phyloP scores from a whole-genome alignment of 2,329 filamentous ascomycete genomes.

The Juglanconis juglandina region DNA sequence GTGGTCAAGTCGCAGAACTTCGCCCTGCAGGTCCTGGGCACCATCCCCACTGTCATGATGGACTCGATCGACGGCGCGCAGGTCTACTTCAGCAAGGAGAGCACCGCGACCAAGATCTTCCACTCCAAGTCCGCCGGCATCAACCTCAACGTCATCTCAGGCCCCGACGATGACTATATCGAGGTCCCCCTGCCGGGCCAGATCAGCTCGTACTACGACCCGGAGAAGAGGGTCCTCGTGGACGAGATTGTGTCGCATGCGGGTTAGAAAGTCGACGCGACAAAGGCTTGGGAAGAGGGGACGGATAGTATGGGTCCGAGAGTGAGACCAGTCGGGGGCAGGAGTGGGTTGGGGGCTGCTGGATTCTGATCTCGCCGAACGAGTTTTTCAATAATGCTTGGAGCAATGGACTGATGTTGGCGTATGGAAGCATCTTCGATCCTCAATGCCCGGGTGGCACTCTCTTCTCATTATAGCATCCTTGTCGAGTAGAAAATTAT shows the following conservation, averaged over 20 bases:
- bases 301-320: neutral
- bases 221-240: constrained; percentile 69
- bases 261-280: constrained; percentile 49
- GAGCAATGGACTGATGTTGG: no score
- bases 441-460: neutral
- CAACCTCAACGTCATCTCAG: constrained; percentile 78
- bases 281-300: neutral
- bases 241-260: constrained; percentile 96
- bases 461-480: neutral
- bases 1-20: constrained; percentile 95
- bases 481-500: neutral
- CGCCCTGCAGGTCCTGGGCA: constrained; percentile 84
- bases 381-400: neutral
- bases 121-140: constrained; percentile 83
- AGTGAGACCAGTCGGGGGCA: neutral
- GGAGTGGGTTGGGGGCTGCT: neutral
- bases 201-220: constrained; percentile 72
- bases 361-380: neutral
- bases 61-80: constrained; percentile 91
- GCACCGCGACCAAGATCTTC: constrained; percentile 75
- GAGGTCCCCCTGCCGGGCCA: constrained; percentile 88
- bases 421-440: neutral
- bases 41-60: constrained; percentile 80
- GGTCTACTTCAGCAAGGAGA: constrained; percentile 80
- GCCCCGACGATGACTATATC: constrained; percentile 74